Conservation (phyloP, 1,284 basidiomycete species). For the Leccinum griseonigrum region DNA sequence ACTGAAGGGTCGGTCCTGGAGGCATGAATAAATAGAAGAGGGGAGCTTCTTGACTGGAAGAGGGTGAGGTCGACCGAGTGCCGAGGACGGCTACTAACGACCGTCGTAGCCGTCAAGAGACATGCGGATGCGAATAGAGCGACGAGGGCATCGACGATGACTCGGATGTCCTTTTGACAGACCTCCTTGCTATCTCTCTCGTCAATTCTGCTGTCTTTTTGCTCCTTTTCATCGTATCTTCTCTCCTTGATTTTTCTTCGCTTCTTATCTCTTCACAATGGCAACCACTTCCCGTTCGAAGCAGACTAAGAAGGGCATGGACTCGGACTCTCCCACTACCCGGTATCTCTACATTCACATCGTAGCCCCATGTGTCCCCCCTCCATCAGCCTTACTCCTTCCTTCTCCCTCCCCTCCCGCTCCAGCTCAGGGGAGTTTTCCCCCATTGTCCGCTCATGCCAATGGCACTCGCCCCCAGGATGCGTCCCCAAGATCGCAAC, state of each 20-base stretch:
- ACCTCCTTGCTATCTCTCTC: conserved; percentile 35
- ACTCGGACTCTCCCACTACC: conserved; percentile 38
- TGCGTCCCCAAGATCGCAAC: conserved; percentile 48
- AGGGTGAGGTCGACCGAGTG: too few species aligned
- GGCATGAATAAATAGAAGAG: too few species aligned
- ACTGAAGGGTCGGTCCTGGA: too few species aligned
- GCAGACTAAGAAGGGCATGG: conserved; percentile 55
- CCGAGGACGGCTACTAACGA: too few species aligned
- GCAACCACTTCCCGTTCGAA: conserved; percentile 60
- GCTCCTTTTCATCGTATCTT: conserved; percentile 23
- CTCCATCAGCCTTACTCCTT: conserved; percentile 10
- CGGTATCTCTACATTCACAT: conserved; percentile 44
- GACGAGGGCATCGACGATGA: too few species aligned
- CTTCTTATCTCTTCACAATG: conserved; percentile 41
- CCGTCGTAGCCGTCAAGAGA: too few species aligned
- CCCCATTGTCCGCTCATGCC: conserved; percentile 45
- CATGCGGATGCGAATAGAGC: too few species aligned
- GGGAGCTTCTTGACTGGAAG: too few species aligned
- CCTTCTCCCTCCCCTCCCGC: conserved; percentile 24
- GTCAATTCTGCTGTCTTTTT: conserved; percentile 34
- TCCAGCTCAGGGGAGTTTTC: conserved; percentile 43
- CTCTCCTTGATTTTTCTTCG: conserved; percentile 34
- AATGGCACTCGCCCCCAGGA: conserved; percentile 48
- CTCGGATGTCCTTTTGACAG: too few species aligned
- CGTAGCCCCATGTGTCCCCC: conserved; percentile 12